Percentiles rank a stretch among this genome's conserved stretches.
phyloP scores from a whole-genome alignment of 805 yeast species.

The Wickerhamomyces xylosicus region DNA sequence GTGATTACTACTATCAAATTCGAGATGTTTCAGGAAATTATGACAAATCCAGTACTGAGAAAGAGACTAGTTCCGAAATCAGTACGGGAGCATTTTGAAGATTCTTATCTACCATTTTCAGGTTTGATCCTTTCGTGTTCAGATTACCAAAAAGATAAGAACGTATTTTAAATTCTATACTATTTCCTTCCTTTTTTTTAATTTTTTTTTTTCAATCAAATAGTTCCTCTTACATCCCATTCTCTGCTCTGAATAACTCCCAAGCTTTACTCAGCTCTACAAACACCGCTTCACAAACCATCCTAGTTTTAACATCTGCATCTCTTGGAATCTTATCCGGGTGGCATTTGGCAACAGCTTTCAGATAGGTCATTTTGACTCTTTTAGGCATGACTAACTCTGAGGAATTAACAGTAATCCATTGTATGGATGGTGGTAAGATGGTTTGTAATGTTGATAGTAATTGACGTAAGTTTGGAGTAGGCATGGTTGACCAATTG shows the following conservation, averaged over 20 bases:
- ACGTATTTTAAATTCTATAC: no score
- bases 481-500: conserved; percentile 68
- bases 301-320: conserved; percentile 56
- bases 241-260: conserved; percentile 66
- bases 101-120: no score
- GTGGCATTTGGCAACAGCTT: conserved; percentile 82
- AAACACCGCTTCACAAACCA: conserved; percentile 84
- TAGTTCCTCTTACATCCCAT: conserved; percentile 37
- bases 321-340: conserved; percentile 67
- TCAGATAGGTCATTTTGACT: conserved; percentile 80
- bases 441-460: conserved; percentile 59
- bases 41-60: no score
- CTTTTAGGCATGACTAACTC: conserved; percentile 85
- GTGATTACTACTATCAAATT: no score
- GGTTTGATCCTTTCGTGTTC: no score
- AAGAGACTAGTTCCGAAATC: no score
- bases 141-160: no score
- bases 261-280: conserved; percentile 79
- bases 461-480: conserved; percentile 70
- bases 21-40: no score
- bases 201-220: no score
- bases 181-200: no score
- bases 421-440: conserved; percentile 54
- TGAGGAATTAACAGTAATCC: conserved; percentile 56
- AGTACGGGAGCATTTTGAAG: no score